Conservation (phyloP, 169 alveolate species). For the Toxoplasma gondii region DNA sequence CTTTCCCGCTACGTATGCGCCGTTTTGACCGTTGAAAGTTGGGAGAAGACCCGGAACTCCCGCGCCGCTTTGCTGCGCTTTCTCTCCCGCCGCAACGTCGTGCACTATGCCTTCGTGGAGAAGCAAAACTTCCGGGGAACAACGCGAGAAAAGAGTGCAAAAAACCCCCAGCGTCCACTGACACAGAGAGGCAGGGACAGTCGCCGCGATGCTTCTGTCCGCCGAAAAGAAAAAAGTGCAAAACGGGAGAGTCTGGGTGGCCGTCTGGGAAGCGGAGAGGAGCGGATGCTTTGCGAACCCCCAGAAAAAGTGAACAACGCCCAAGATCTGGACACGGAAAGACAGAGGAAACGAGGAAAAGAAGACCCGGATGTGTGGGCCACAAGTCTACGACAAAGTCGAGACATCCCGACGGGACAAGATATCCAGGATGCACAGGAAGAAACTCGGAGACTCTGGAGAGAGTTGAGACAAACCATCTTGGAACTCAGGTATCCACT, state of each 20-base stretch:
- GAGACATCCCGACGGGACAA: too few species aligned
- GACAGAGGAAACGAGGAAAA: too few species aligned
- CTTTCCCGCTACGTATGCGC: neutral
- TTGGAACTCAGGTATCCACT: neutral
- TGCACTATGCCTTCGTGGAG: neutral
- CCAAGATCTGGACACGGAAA: too few species aligned
- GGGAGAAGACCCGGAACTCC: neutral
- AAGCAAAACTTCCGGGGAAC: neutral
- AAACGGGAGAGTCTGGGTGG: too few species aligned
- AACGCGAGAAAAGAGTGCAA: neutral
- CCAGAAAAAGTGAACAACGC: too few species aligned
- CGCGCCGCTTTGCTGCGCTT: neutral
- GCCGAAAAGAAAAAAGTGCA: too few species aligned
- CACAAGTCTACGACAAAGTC: too few species aligned
- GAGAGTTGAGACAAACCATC: neutral
- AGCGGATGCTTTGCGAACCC: too few species aligned
- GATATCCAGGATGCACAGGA: neutral
- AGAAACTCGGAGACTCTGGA: neutral
- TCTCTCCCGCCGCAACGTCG: neutral
- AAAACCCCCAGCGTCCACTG: neutral
- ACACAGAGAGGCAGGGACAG: too few species aligned
- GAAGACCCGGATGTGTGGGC: too few species aligned
- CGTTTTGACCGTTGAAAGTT: neutral
- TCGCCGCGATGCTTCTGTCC: too few species aligned
- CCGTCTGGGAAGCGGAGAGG: too few species aligned